These are phyloP conservation scores for Solanum sparsipilum DNA, from an alignment of 257 asterid genomes.

Conservation along the genomic window DNA sequence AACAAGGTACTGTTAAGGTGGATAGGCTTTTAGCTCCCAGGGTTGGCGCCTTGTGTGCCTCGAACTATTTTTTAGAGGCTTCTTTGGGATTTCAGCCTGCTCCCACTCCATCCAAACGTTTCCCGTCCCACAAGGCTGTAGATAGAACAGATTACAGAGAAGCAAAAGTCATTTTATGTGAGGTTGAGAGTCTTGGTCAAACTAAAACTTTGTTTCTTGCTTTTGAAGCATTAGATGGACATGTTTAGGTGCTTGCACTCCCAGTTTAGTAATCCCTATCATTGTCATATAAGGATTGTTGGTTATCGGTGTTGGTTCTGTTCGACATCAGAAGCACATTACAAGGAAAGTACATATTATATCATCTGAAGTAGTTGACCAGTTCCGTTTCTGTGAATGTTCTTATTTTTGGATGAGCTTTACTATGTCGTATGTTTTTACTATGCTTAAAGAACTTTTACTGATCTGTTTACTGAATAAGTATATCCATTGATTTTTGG, in stretches of 20 bases:
- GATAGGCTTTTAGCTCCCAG: neutral
- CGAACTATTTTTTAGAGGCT: neutral
- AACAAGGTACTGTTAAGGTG: neutral
- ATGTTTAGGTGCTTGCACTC: neutral
- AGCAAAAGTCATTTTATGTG: neutral
- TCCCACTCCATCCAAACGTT: neutral
- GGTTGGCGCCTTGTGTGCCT: neutral
- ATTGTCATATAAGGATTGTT: neutral
- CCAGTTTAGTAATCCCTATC: neutral
- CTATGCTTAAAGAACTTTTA: neutral
- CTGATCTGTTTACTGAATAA: neutral
- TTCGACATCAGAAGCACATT: neutral
- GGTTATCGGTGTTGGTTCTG: neutral
- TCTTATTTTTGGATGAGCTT: neutral
- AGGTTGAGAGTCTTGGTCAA: neutral
- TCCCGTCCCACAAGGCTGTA: neutral
- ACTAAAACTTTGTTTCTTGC: neutral
- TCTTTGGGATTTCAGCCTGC: neutral
- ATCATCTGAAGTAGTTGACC: neutral
- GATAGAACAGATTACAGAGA: neutral
- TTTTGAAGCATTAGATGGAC: neutral
- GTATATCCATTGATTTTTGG: neutral
- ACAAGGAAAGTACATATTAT: neutral
- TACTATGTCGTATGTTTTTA: neutral
- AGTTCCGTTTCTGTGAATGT: neutral